phyloP scores from a whole-genome alignment of 2,329 filamentous ascomycete genomes.

The Pestalotiopsis sp. region DNA sequence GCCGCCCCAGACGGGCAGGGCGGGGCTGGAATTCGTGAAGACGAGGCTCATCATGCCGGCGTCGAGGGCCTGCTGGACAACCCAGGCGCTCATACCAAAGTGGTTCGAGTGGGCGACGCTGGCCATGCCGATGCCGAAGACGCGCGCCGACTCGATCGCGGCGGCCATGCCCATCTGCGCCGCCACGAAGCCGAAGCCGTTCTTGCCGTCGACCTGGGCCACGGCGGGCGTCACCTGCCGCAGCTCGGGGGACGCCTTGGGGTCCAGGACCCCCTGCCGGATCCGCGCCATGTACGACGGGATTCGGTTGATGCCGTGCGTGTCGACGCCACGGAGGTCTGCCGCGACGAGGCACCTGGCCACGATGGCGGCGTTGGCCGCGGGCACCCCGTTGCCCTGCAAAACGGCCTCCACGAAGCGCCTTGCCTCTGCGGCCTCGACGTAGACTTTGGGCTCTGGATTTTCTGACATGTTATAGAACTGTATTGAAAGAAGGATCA shows the following conservation, averaged over 20 bases:
- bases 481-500: not conserved
- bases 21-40: constrained; percentile 74
- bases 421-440: constrained; percentile 42
- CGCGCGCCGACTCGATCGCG: constrained; percentile 67
- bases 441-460: constrained; percentile 27
- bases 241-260: constrained; percentile 60
- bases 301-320: constrained; percentile 77
- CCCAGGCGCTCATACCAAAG: constrained; percentile 82
- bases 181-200: constrained; percentile 76
- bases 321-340: constrained; percentile 79
- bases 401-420: constrained; percentile 59
- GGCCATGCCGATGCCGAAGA: constrained; percentile 75
- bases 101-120: constrained; percentile 78
- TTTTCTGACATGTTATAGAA: not conserved
- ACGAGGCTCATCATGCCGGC: constrained; percentile 71
- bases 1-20: constrained; percentile 72
- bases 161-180: constrained; percentile 67
- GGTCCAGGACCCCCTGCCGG: constrained; percentile 68
- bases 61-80: constrained; percentile 77
- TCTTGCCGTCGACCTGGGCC: constrained; percentile 67
- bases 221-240: constrained; percentile 70
- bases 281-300: constrained; percentile 78
- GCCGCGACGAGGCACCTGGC: constrained; percentile 72
- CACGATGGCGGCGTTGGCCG: constrained; percentile 61
- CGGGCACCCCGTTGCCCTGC: constrained; percentile 61